Conservation (phyloP, 768 basidiomycete genomes). For the Psilocybe azurescens region DNA sequence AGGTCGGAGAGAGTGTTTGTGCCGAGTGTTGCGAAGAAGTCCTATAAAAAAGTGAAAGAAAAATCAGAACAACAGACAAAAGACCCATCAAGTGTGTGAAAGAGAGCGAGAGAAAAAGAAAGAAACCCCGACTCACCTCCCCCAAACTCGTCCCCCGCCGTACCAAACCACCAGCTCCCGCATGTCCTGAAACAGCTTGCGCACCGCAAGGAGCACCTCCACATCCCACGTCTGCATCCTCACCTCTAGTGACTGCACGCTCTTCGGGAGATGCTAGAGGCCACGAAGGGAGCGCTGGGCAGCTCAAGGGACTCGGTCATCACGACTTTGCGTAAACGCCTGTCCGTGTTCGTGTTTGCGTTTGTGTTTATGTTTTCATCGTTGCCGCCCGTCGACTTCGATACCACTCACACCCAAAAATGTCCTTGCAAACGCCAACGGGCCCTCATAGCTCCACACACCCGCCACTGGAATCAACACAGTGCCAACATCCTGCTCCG, state of each 20-base stretch:
- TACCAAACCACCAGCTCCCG: conserved; percentile 26
- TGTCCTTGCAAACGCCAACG: no score
- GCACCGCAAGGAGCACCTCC: conserved; percentile 35
- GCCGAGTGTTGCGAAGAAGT: conserved; percentile 34
- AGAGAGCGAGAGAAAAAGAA: not conserved
- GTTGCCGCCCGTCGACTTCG: not conserved
- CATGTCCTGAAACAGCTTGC: conserved; percentile 27
- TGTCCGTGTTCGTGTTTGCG: no score
- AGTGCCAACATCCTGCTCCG: no score
- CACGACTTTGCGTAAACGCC: conserved; percentile 23
- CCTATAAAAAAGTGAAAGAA: conserved; percentile 15
- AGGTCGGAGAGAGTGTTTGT: conserved; percentile 32
- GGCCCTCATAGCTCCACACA: no score
- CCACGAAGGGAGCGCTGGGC: conserved; percentile 19
- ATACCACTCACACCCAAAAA: no score
- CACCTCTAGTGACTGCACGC: conserved; percentile 27
- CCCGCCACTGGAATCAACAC: no score
- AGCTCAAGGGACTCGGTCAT: conserved; percentile 28
- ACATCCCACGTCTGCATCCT: conserved; percentile 33
- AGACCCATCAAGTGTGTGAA: no score
- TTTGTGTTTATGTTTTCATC: not conserved
- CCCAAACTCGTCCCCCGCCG: not conserved
- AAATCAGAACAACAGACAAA: no score
- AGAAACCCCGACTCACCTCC: conserved; percentile 5
- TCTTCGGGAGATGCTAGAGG: conserved; percentile 27